Evolutionary conservation across 805 yeast genomes (phyloP).

Genomic region (Saturnispora ahearnii): DNA sequence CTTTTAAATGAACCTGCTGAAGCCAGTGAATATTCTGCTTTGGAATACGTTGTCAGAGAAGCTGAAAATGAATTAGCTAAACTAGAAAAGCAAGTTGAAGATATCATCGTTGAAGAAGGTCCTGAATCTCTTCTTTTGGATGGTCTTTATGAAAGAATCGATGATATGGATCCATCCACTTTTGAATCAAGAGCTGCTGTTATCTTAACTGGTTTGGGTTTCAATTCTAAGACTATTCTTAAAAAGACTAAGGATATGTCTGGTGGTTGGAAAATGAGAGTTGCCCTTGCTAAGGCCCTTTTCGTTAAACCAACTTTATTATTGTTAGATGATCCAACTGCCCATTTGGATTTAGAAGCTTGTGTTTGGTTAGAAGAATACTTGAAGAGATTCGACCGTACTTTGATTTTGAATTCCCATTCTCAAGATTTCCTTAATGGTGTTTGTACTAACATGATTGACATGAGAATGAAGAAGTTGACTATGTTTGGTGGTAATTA

Average conservation of each 20-base stretch:
- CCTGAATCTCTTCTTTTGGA: conserved; percentile 86
- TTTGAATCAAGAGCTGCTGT: conserved; percentile 95
- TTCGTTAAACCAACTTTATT: conserved; percentile 95
- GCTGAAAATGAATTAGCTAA: conserved; percentile 90
- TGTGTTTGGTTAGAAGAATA: conserved; percentile 99
- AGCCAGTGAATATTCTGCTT: conserved; percentile 83
- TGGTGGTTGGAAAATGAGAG: conserved; percentile 99
- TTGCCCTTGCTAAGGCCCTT: conserved; percentile 93
- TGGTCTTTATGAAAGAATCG: conserved; percentile 89
- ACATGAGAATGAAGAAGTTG: conserved; percentile 81
- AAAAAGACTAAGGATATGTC: conserved; percentile 98
- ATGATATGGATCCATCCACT: conserved; percentile 90
- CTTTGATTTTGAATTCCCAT: conserved; percentile 89
- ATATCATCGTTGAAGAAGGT: conserved; percentile 80
- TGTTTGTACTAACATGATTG: conserved; percentile 96
- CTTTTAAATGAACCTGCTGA: conserved; percentile 96
- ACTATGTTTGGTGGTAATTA: conserved; percentile 93
- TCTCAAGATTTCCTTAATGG: conserved; percentile 99
- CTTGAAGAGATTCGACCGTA: conserved; percentile 87
- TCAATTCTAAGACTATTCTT: conserved; percentile 74
- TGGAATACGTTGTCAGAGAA: conserved; percentile 94
- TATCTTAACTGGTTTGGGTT: conserved; percentile 94
- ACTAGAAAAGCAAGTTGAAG: conserved; percentile 86
- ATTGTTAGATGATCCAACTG: conserved; percentile 96
- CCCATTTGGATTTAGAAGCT: conserved; percentile 97